These are phyloP conservation scores for Coelastrella sp. DNA, from an alignment of 139 green algal genomes.

Conservation along the genomic window DNA sequence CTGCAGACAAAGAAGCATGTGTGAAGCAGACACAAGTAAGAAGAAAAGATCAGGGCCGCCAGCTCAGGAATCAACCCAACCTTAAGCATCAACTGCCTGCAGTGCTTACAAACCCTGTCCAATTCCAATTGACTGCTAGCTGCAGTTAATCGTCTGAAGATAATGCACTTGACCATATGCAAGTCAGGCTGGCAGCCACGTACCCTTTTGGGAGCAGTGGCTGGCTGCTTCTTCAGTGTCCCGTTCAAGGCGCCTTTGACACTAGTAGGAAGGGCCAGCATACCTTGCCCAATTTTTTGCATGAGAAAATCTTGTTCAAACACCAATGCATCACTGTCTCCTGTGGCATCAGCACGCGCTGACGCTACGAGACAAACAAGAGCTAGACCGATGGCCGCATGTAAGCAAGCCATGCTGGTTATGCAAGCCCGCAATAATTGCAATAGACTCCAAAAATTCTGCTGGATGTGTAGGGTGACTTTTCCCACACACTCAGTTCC, in stretches of 20 bases:
- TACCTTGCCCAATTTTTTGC: neutral
- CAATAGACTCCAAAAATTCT: too few relatives aligned
- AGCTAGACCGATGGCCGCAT: neutral
- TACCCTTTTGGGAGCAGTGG: conserved; percentile 4
- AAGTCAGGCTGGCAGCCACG: neutral
- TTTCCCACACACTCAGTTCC: neutral
- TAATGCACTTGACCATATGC: neutral
- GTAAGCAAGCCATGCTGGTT: neutral
- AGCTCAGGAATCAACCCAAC: neutral
- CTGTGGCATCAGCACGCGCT: neutral
- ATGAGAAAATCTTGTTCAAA: conserved; percentile 10
- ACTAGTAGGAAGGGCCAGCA: neutral
- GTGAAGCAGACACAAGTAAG: neutral
- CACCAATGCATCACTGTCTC: neutral
- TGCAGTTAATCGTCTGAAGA: too few relatives aligned
- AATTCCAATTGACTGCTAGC: too few relatives aligned
- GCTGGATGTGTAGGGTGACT: too few relatives aligned
- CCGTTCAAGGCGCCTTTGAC: neutral
- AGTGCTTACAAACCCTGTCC: too few relatives aligned
- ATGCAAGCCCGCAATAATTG: neutral
- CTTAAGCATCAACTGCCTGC: neutral
- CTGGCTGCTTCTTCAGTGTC: neutral
- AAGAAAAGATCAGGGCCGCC: neutral
- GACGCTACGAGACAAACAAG: neutral
- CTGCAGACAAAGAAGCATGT: neutral